These are phyloP conservation scores for Fusarium camptoceras DNA, from an alignment of 2,329 filamentous ascomycete species.

Conservation along the genomic window DNA sequence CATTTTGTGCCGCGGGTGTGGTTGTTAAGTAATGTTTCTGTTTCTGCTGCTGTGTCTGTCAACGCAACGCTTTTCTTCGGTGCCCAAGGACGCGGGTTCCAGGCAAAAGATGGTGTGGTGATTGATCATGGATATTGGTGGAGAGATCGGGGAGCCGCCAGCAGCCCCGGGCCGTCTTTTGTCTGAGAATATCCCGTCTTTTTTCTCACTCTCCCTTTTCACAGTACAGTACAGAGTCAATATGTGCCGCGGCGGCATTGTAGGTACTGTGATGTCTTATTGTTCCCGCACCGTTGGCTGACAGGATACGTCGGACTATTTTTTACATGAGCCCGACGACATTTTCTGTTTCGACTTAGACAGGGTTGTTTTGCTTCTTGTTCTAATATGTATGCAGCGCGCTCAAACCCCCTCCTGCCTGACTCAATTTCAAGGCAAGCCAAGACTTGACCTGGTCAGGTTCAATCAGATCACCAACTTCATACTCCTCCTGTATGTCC, in stretches of 20 bases:
- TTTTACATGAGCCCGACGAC: neutral
- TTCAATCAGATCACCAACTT: neutral
- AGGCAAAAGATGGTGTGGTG: conserved; percentile 9
- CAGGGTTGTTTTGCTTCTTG: conserved; percentile 4
- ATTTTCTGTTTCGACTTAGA: conserved; percentile 14
- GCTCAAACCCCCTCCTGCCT: conserved; percentile 17
- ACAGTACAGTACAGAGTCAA: neutral
- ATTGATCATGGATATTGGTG: conserved; percentile 20
- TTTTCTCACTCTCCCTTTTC: neutral
- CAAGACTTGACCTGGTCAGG: neutral
- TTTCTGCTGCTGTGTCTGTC: conserved; percentile 17
- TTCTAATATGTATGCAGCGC: neutral
- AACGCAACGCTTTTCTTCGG: conserved; percentile 29
- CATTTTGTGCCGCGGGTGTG: conserved; percentile 25
- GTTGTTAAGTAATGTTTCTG: conserved; percentile 4
- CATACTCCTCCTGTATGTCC: neutral
- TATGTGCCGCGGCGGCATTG: neutral
- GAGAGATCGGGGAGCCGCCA: conserved; percentile 35
- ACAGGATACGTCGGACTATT: neutral
- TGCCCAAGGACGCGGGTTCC: conserved; percentile 21
- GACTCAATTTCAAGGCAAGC: conserved; percentile 13
- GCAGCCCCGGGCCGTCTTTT: conserved; percentile 17
- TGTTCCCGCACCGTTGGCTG: neutral
- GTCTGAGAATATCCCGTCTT: neutral
- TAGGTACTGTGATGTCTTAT: too few relatives aligned